A percentile compares a stretch with the other conserved stretches of the same genome.
Evolutionary conservation across 768 basidiomycete genomes (phyloP).

Genomic region (Auriscalpium microsporum): DNA sequence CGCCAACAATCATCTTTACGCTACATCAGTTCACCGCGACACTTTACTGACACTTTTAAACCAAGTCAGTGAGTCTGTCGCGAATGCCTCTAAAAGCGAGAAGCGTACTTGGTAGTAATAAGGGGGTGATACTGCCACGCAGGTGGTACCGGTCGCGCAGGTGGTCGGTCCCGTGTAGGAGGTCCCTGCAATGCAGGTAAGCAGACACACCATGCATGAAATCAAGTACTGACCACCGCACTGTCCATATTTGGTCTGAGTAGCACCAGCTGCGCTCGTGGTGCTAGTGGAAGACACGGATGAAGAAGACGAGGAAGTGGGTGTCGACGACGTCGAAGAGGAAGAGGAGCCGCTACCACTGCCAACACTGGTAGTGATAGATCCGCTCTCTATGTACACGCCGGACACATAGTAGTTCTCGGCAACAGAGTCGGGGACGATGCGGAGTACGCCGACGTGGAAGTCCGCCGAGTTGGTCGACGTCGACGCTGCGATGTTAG

Average conservation of each 20-base stretch:
- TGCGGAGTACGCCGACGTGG: conserved; percentile 53
- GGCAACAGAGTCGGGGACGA: conserved; percentile 35
- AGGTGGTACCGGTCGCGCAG: conserved; percentile 35
- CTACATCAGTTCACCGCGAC: too few species aligned
- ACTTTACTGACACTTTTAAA: too few species aligned
- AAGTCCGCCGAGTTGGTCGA: conserved; percentile 54
- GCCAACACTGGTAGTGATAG: conserved; percentile 47
- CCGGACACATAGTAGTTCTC: conserved; percentile 56
- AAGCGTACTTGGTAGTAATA: conserved; percentile 44
- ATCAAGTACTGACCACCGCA: conserved; percentile 35
- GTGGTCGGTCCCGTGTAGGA: conserved; percentile 39
- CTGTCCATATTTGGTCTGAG: conserved; percentile 41
- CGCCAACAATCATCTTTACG: too few species aligned
- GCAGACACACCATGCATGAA: too few species aligned
- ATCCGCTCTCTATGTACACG: conserved; percentile 51
- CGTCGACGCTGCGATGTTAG: conserved; percentile 38
- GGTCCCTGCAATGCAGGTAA: conserved; percentile 23
- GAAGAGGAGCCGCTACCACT: conserved; percentile 16
- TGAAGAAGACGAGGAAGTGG: conserved; percentile 19
- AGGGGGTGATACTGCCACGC: conserved; percentile 37
- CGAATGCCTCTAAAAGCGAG: too few species aligned
- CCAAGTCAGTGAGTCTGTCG: too few species aligned
- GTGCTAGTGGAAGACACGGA: conserved; percentile 23
- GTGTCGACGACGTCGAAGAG: conserved; percentile 8
- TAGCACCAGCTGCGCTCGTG: conserved; percentile 29